These are phyloP conservation scores for Citrus sp. DNA, from an alignment of 345 rosid species.

Conservation along the genomic window DNA sequence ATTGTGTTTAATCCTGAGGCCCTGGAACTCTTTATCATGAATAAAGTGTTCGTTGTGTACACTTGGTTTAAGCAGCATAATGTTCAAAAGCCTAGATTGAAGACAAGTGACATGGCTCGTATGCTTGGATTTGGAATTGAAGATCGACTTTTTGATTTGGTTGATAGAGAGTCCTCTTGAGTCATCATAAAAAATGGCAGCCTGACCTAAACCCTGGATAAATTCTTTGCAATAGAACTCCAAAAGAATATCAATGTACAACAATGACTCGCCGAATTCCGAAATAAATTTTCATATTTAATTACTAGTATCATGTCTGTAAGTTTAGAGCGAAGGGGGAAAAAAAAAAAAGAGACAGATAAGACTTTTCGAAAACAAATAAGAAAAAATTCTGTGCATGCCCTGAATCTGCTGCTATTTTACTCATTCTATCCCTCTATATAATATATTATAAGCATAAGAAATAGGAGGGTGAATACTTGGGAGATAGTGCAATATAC, in stretches of 20 bases:
- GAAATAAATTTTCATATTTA: background rate
- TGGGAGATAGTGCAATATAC: too few species aligned
- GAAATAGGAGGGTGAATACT: too few species aligned
- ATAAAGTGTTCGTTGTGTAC: slow-evolving; percentile 64
- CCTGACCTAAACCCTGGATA: background rate
- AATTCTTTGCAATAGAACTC: background rate
- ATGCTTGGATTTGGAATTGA: slow-evolving; percentile 88
- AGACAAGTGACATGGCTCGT: slow-evolving; percentile 82
- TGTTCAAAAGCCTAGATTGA: slow-evolving; percentile 61
- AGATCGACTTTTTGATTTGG: slow-evolving; percentile 63
- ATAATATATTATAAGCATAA: too few species aligned
- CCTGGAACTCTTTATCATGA: slow-evolving; percentile 71
- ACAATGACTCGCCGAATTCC: background rate
- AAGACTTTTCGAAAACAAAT: background rate
- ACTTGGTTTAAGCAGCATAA: slow-evolving; percentile 63
- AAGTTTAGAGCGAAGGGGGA: background rate
- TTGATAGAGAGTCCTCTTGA: slow-evolving; percentile 28
- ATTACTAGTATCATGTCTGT: background rate
- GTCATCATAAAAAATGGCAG: background rate
- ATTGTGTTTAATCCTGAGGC: slow-evolving; percentile 92
- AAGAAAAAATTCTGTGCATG: background rate
- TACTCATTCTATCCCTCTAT: background rate
- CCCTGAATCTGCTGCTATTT: background rate
- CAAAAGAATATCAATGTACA: background rate
- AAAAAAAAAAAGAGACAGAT: background rate